Evolutionary conservation across 2,329 filamentous ascomycete species (phyloP).

Genomic region (Colletotrichum sansevieriae): DNA sequence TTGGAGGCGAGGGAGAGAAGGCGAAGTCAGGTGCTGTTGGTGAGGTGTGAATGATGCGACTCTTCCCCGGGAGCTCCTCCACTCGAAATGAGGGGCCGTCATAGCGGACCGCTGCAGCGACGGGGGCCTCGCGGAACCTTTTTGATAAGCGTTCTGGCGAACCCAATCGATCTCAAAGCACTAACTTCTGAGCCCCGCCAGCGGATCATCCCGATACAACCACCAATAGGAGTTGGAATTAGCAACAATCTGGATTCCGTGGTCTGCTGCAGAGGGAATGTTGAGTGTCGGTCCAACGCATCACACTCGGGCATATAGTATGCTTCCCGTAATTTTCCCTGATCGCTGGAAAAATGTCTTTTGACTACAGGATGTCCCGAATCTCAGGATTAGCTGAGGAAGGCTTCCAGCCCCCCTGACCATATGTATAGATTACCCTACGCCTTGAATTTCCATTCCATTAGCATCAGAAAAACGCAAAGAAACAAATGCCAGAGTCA

Average conservation of each 20-base stretch:
- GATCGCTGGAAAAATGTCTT: too few relatives aligned
- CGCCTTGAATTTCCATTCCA: constrained; percentile 29
- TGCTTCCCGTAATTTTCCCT: too few relatives aligned
- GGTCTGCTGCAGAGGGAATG: too few relatives aligned
- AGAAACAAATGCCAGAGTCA: constrained; percentile 19
- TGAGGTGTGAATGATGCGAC: constrained; percentile 21
- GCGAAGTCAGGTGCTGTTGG: not conserved
- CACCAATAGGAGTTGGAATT: not conserved
- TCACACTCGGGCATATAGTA: too few relatives aligned
- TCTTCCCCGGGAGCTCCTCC: not conserved
- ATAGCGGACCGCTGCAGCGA: not conserved
- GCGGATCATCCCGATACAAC: constrained; percentile 28
- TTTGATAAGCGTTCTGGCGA: constrained; percentile 12
- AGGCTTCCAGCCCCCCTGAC: constrained; percentile 13
- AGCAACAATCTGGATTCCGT: not conserved
- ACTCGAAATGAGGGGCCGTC: not conserved
- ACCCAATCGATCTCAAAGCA: not conserved
- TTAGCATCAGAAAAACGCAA: constrained; percentile 25
- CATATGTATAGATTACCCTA: constrained; percentile 37
- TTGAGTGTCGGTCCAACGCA: too few relatives aligned
- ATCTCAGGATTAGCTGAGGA: constrained; percentile 28
- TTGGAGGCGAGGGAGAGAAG: not conserved
- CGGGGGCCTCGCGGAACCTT: constrained; percentile 6
- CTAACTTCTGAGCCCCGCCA: constrained; percentile 29
- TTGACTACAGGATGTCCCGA: not conserved